phyloP scores from a whole-genome alignment of 2,329 filamentous ascomycete species.

The Neonectria neomacrospora region DNA sequence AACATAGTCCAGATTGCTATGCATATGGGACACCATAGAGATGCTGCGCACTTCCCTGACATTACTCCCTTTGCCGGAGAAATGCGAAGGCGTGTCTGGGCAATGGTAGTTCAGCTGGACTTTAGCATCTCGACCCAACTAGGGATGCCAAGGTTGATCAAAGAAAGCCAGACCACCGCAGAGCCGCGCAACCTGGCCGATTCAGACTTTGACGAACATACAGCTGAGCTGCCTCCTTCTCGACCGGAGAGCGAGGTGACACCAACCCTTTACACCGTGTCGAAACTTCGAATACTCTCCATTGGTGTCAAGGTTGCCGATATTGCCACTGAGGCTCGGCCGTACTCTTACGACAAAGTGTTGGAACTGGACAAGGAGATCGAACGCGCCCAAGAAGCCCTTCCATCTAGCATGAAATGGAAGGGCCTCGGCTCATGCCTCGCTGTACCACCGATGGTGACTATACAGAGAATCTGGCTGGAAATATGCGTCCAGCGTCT shows the following conservation, averaged over 20 bases:
- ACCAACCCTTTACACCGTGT: not conserved
- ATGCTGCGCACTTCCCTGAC: not conserved
- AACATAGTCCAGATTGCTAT: not conserved
- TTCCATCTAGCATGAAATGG: not conserved
- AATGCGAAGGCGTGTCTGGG: not conserved
- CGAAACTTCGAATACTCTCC: not conserved
- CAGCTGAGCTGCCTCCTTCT: not conserved
- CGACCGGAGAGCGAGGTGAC: not conserved
- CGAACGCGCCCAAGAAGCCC: not conserved
- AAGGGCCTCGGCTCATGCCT: not conserved
- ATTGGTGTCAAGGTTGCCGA: not conserved
- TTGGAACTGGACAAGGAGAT: not conserved
- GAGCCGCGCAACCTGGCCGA: not conserved
- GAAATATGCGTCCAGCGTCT: not conserved
- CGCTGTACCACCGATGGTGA: not conserved
- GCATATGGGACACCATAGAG: not conserved
- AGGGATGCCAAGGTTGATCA: not conserved
- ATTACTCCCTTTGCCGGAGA: not conserved
- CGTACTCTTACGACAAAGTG: not conserved
- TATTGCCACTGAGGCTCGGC: not conserved
- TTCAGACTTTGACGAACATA: not conserved
- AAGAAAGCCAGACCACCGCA: not conserved
- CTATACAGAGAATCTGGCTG: not conserved
- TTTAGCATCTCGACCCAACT: not conserved
- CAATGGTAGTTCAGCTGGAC: not conserved